Percentiles rank a stretch among this genome's conserved stretches.
These are phyloP conservation scores for Metarhizium humberi DNA, from an alignment of 2,329 filamentous ascomycete genomes.

Conservation along the genomic window DNA sequence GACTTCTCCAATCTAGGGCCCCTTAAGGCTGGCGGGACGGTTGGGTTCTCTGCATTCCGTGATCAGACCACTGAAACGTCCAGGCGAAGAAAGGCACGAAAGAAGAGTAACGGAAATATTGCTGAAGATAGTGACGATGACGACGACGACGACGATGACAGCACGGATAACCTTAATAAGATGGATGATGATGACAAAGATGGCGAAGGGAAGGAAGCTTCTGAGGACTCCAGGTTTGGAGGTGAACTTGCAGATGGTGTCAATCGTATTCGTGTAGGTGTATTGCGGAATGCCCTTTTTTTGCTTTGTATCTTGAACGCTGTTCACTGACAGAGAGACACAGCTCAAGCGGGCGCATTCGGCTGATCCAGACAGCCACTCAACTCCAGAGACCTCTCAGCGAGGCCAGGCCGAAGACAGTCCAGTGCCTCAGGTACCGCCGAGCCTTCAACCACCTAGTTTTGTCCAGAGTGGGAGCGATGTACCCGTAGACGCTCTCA, in stretches of 20 bases:
- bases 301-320: background rate
- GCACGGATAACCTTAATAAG: conserved; percentile 44
- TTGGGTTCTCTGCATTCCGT: conserved; percentile 83
- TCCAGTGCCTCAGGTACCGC: conserved; percentile 17
- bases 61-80: conserved; percentile 52
- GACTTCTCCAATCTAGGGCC: conserved; percentile 82
- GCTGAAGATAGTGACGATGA: conserved; percentile 66
- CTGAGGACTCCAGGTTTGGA: conserved; percentile 63
- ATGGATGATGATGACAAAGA: conserved; percentile 59
- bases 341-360: conserved; percentile 78
- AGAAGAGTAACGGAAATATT: conserved; percentile 59
- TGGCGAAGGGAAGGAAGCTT: conserved; percentile 47
- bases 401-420: conserved; percentile 35
- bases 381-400: conserved; percentile 23
- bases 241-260: conserved; percentile 74
- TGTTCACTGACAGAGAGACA: conserved; percentile 9
- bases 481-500: conserved; percentile 27
- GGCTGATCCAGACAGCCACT: conserved; percentile 50
- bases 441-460: conserved; percentile 9
- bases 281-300: background rate
- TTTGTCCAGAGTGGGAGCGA: conserved; percentile 22
- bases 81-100: conserved; percentile 46
- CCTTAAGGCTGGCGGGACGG: conserved; percentile 76
- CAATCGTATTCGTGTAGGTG: conserved; percentile 66
- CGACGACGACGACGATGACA: conserved; percentile 52